These are phyloP conservation scores for Orbilia quercus DNA, from an alignment of 2,329 filamentous ascomycete genomes.

Conservation along the genomic window DNA sequence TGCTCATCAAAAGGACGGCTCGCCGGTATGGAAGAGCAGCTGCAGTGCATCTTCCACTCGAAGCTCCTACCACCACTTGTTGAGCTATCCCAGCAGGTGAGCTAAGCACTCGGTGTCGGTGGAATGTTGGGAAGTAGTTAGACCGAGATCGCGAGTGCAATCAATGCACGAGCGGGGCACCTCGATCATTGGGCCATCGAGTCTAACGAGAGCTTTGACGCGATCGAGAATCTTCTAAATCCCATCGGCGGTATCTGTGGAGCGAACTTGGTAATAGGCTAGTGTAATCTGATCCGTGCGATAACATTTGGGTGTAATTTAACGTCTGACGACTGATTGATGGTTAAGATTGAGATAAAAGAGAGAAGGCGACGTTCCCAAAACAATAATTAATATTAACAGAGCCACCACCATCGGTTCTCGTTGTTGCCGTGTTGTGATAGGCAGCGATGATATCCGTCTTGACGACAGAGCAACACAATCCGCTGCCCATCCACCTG, in stretches of 20 bases:
- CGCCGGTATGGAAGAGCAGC: neutral
- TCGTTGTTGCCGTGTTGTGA: too few relatives aligned
- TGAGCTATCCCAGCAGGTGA: neutral
- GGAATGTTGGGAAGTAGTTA: neutral
- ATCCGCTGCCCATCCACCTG: neutral
- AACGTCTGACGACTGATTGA: too few relatives aligned
- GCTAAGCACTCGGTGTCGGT: neutral
- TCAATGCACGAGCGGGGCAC: neutral
- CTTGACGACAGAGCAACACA: neutral
- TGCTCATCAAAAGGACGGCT: too few relatives aligned
- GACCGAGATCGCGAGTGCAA: neutral
- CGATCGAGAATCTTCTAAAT: too few relatives aligned
- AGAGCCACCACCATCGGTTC: too few relatives aligned
- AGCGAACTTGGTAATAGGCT: slow-evolving; percentile 1
- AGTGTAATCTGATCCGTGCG: neutral
- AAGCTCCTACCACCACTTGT: neutral
- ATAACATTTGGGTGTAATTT: too few relatives aligned
- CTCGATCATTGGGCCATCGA: neutral
- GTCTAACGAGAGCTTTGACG: neutral
- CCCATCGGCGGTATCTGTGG: too few relatives aligned
- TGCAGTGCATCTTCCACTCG: neutral
- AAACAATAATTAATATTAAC: too few relatives aligned
- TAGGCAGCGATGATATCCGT: neutral
- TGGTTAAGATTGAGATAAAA: too few relatives aligned
- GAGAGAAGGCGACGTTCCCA: too few relatives aligned